These are phyloP conservation scores for Backusella macrospora DNA, from an alignment of 192 early-diverging fungal species.

Conservation along the genomic window DNA sequence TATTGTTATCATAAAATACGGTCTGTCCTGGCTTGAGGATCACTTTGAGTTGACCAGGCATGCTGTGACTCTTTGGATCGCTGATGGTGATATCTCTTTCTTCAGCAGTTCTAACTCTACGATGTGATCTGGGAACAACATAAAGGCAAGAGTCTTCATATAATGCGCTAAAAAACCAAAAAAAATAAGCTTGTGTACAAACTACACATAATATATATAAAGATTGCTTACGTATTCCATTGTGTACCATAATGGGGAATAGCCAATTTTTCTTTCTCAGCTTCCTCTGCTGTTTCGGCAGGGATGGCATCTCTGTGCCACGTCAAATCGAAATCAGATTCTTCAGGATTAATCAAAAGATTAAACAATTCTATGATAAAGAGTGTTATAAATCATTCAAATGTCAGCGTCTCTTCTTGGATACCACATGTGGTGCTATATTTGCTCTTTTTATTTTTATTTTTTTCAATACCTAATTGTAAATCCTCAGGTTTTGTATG, in stretches of 20 bases:
- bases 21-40: constrained; percentile 50
- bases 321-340: constrained; percentile 49
- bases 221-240: constrained; percentile 45
- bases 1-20: constrained; percentile 58
- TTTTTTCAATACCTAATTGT: constrained; percentile 39
- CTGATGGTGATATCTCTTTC: constrained; percentile 49
- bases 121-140: constrained; percentile 49
- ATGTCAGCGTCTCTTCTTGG: not conserved
- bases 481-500: constrained; percentile 38
- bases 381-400: not conserved
- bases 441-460: not conserved
- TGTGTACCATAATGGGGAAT: constrained; percentile 52
- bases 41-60: constrained; percentile 47
- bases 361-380: constrained; percentile 49
- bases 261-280: constrained; percentile 39
- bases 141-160: constrained; percentile 52
- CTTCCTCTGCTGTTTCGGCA: constrained; percentile 40
- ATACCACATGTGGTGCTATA: not conserved
- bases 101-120: constrained; percentile 43
- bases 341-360: constrained; percentile 46
- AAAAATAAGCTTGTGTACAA: not conserved
- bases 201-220: too few species aligned
- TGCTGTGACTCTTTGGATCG: constrained; percentile 45
- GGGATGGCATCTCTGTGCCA: constrained; percentile 50
- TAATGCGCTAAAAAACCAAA: constrained; percentile 32